Evolutionary conservation across 257 asterid species (phyloP).

Genomic region (Gardenia jasminoides): DNA sequence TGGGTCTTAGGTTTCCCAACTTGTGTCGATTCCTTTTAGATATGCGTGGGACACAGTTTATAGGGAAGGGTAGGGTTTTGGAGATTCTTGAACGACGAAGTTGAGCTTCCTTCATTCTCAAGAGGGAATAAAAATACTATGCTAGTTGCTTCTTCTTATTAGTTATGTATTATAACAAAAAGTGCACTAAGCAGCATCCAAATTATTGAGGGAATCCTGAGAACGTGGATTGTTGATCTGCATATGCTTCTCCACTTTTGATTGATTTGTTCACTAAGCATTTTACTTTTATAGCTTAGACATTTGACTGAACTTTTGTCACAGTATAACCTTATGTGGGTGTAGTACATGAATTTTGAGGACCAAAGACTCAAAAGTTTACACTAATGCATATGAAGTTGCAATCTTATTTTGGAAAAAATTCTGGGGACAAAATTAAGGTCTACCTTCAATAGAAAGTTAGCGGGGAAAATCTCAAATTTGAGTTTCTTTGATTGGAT

Average conservation of each 20-base stretch:
- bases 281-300: not conserved
- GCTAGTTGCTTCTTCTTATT: too few relatives aligned
- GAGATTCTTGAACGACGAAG: too few relatives aligned
- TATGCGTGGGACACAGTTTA: too few relatives aligned
- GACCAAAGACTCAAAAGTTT: not conserved
- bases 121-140: too few relatives aligned
- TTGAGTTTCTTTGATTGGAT: not conserved
- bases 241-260: not conserved
- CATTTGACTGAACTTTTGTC: constrained; percentile 1
- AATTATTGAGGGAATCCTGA: not conserved
- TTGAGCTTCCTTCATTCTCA: too few relatives aligned
- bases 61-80: too few relatives aligned
- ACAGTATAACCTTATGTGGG: not conserved
- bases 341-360: not conserved
- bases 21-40: too few relatives aligned
- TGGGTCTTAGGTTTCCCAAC: too few relatives aligned
- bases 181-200: not conserved
- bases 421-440: too few relatives aligned
- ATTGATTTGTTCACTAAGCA: not conserved
- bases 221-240: not conserved
- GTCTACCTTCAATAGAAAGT: too few relatives aligned
- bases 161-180: too few relatives aligned
- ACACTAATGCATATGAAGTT: not conserved
- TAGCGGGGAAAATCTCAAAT: not conserved
- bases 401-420: not conserved